These are phyloP conservation scores for carrot (Daucus carota) DNA, from an alignment of 129 eudicot species.

Conservation along the genomic window DNA sequence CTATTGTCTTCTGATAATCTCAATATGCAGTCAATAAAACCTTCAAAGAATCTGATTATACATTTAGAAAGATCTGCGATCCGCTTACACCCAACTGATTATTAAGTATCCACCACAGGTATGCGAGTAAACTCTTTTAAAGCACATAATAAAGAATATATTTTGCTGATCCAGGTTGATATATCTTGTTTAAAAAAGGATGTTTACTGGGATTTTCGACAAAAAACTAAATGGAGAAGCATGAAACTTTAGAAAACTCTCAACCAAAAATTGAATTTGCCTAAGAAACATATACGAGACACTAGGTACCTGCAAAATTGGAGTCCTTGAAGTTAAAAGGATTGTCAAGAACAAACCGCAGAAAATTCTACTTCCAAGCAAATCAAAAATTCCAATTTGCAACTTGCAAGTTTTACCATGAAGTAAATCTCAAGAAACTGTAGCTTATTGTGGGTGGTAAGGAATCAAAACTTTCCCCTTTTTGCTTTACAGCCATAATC, in stretches of 20 bases:
- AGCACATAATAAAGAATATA: background rate
- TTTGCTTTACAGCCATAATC: background rate
- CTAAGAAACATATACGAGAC: background rate
- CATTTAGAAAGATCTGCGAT: background rate
- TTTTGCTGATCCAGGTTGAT: background rate
- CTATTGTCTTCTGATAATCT: background rate
- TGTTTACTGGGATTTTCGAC: background rate
- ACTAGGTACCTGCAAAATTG: conserved; percentile 12
- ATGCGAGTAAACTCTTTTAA: background rate
- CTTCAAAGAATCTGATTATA: background rate
- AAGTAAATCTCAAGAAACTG: conserved; percentile 2
- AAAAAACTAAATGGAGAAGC: background rate
- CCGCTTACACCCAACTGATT: background rate
- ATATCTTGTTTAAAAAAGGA: background rate
- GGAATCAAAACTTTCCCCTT: conserved; percentile 24
- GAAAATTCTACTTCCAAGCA: conserved; percentile 10
- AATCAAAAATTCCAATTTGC: conserved; percentile 12
- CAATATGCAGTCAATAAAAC: background rate
- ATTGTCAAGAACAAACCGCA: conserved; percentile 4
- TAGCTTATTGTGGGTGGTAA: conserved; percentile 10
- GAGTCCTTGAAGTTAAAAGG: conserved; percentile 3
- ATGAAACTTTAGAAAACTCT: background rate
- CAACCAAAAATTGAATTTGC: background rate
- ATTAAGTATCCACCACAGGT: background rate
- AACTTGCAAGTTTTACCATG: conserved; percentile 16